phyloP scores from a whole-genome alignment of 306 rosid genomes.

The Myrica gale region DNA sequence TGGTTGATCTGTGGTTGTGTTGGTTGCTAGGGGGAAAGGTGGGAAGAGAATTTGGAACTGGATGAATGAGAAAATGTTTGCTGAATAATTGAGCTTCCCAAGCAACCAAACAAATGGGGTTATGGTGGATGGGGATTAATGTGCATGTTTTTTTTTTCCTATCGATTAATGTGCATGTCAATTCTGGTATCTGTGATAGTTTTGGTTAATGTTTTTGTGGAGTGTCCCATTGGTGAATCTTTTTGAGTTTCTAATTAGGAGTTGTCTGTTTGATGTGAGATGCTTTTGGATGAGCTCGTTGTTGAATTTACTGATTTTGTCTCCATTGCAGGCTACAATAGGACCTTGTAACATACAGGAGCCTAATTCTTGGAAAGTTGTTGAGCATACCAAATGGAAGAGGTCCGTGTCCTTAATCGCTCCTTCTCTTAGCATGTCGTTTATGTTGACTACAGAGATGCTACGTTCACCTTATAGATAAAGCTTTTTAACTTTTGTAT shows the following conservation, averaged over 20 bases:
- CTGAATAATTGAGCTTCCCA: neutral
- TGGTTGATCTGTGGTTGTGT: slow-evolving; percentile 26
- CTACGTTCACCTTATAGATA: neutral
- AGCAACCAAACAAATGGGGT: neutral
- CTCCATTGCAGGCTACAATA: slow-evolving; percentile 65
- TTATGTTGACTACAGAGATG: neutral
- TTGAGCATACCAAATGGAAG: slow-evolving; percentile 95
- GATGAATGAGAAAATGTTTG: neutral
- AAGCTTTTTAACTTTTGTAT: neutral
- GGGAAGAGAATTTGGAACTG: neutral
- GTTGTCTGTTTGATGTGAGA: neutral
- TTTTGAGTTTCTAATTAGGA: neutral
- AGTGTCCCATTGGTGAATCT: neutral
- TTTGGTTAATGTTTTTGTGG: neutral
- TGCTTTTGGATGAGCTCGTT: slow-evolving; percentile 8
- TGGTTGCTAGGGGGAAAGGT: slow-evolving; percentile 7
- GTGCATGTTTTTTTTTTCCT: no score
- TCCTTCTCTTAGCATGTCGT: neutral
- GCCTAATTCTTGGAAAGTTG: slow-evolving; percentile 86
- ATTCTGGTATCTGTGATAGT: neutral
- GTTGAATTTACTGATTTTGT: slow-evolving; percentile 3
- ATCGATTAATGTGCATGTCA: neutral
- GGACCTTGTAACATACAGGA: slow-evolving; percentile 84
- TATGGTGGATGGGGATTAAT: neutral
- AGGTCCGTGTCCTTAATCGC: slow-evolving; percentile 53